phyloP scores from a whole-genome alignment of 768 basidiomycete genomes.

The Collybia sordida region DNA sequence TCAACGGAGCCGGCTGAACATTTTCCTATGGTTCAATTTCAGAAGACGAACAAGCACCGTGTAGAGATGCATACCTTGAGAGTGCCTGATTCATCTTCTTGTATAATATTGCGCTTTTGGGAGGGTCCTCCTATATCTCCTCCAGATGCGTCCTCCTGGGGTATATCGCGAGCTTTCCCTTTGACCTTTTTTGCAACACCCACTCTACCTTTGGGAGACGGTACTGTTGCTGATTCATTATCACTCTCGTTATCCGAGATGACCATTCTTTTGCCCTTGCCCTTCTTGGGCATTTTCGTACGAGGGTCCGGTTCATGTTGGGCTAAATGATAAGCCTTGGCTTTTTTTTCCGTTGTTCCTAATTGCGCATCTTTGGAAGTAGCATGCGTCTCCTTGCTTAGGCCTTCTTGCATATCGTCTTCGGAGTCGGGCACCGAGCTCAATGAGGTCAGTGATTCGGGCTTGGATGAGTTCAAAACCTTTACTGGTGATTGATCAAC shows the following conservation, averaged over 20 bases:
- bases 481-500: constrained; percentile 4
- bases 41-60: not conserved
- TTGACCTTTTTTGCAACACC: constrained; percentile 14
- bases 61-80: constrained; percentile 3
- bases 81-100: no score
- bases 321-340: no score
- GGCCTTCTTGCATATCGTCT: constrained; percentile 14
- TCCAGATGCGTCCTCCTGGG: no score
- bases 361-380: not conserved
- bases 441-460: constrained; percentile 17
- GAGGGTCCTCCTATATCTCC: no score
- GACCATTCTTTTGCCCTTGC: constrained; percentile 24
- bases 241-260: constrained; percentile 33
- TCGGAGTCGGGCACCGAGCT: constrained; percentile 24
- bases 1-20: constrained; percentile 9
- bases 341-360: not conserved
- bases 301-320: no score
- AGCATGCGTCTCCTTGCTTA: constrained; percentile 22
- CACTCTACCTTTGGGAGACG: not conserved
- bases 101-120: no score
- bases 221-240: not conserved
- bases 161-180: not conserved
- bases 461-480: not conserved
- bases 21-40: constrained; percentile 26
- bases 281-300: not conserved